A percentile compares a stretch with the other conserved stretches of the same genome.
Conservation (phyloP, 306 rosid genomes). For the Dryas alaskensis region DNA sequence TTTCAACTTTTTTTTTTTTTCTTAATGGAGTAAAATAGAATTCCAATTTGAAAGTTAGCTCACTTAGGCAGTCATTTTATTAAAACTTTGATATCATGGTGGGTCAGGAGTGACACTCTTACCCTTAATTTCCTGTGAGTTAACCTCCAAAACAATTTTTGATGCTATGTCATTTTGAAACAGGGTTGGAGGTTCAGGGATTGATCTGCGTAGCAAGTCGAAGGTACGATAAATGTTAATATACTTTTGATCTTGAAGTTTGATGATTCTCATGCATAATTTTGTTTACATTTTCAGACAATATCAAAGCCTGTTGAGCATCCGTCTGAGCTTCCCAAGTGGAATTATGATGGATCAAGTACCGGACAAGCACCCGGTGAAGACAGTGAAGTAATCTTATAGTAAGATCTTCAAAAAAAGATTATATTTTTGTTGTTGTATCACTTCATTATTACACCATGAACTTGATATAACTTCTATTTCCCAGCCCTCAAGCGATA, state of each 20-base stretch:
- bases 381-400: constrained; percentile 98
- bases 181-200: constrained; percentile 96
- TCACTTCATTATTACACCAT: constrained; percentile 15
- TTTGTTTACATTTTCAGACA: constrained; percentile 53
- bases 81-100: neutral
- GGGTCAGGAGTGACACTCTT: neutral
- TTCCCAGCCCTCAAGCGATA: constrained; percentile 86
- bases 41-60: neutral
- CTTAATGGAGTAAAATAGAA: neutral
- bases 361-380: constrained; percentile 99
- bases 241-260: neutral
- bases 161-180: constrained; percentile 17
- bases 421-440: neutral
- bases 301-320: constrained; percentile 81
- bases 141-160: constrained; percentile 16
- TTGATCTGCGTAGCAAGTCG: constrained; percentile 95
- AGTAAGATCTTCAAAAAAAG: constrained; percentile 58
- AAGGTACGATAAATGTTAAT: constrained; percentile 50
- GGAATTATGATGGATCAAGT: constrained; percentile 99
- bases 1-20: neutral
- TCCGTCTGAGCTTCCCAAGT: constrained; percentile 97
- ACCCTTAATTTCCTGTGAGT: constrained; percentile 6
- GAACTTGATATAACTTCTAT: constrained; percentile 22
- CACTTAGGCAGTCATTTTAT: neutral
- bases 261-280: constrained; percentile 15